Conservation (phyloP, 2,329 filamentous ascomycete species). For the Ophiostoma australiae region DNA sequence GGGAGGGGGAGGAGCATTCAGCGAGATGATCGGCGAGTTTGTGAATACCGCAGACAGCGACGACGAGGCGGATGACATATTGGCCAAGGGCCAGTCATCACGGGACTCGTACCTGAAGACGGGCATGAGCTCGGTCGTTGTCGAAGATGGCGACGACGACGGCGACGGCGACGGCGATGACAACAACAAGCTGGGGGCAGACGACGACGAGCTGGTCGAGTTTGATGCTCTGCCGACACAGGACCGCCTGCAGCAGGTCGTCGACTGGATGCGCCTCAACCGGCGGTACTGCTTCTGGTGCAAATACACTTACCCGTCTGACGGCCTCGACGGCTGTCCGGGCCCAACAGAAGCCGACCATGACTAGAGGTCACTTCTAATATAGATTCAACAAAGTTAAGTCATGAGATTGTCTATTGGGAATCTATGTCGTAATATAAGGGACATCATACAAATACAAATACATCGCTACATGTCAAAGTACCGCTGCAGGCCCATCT, state of each 20-base stretch:
- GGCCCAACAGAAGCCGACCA: slow-evolving; percentile 81
- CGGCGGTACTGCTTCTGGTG: slow-evolving; percentile 95
- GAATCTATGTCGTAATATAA: slow-evolving; percentile 10
- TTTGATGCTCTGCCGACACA: slow-evolving; percentile 65
- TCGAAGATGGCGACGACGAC: slow-evolving; percentile 60
- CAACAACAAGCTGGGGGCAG: slow-evolving; percentile 71
- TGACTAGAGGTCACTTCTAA: slow-evolving; percentile 38
- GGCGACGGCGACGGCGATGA: slow-evolving; percentile 60
- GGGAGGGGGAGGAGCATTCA: slow-evolving; percentile 44
- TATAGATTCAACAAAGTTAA: neutral
- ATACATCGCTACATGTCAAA: neutral
- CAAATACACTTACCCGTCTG: slow-evolving; percentile 73
- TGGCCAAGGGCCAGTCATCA: slow-evolving; percentile 45
- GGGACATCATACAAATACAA: neutral
- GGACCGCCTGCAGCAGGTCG: slow-evolving; percentile 62
- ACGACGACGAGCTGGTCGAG: slow-evolving; percentile 77
- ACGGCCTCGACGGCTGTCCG: slow-evolving; percentile 79
- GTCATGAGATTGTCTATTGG: slow-evolving; percentile 10
- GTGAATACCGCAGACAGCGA: slow-evolving; percentile 42
- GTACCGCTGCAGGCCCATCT: slow-evolving; percentile 33
- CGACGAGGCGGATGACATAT: slow-evolving; percentile 57
- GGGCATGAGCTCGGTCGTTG: slow-evolving; percentile 48
- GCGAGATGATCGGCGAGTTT: slow-evolving; percentile 58
- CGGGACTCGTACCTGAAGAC: slow-evolving; percentile 35
- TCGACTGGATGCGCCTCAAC: slow-evolving; percentile 64